Evolutionary conservation across 1,139 yeast species (phyloP).

Genomic region (Pichia sp.): DNA sequence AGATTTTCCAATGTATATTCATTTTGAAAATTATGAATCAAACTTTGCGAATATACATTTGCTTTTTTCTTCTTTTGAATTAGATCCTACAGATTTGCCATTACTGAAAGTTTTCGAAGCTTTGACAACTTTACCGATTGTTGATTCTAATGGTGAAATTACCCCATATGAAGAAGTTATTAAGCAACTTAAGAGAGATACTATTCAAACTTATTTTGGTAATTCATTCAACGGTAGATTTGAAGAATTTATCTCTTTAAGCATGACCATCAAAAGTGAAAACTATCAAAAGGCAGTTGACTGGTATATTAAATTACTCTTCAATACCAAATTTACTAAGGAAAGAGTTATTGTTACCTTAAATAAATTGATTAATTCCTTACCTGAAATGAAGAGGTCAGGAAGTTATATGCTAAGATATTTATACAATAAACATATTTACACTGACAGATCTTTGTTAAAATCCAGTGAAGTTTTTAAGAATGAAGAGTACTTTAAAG

Average conservation of each 20-base stretch:
- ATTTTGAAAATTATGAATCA: constrained; percentile 74
- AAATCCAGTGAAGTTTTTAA: constrained; percentile 61
- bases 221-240: constrained; percentile 57
- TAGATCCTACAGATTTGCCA: constrained; percentile 54
- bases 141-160: constrained; percentile 51
- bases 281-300: constrained; percentile 65
- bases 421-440: constrained; percentile 47
- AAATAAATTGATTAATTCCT: constrained; percentile 66
- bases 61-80: constrained; percentile 55
- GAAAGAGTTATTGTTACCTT: constrained; percentile 62
- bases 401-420: constrained; percentile 71
- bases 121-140: constrained; percentile 67
- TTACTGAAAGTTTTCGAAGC: constrained; percentile 61
- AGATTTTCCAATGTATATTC: constrained; percentile 62
- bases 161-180: constrained; percentile 72
- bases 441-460: constrained; percentile 53
- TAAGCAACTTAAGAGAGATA: constrained; percentile 63
- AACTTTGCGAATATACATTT: constrained; percentile 71
- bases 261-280: constrained; percentile 52
- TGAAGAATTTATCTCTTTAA: constrained; percentile 58
- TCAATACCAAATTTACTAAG: constrained; percentile 63
- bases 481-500: constrained; percentile 54
- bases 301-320: constrained; percentile 68
- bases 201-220: constrained; percentile 51
- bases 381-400: constrained; percentile 76